Evolutionary conservation across 306 rosid species (phyloP), one percentile per base, ranked within the genome.

Genomic region (Inga leiocalycina): DNA sequence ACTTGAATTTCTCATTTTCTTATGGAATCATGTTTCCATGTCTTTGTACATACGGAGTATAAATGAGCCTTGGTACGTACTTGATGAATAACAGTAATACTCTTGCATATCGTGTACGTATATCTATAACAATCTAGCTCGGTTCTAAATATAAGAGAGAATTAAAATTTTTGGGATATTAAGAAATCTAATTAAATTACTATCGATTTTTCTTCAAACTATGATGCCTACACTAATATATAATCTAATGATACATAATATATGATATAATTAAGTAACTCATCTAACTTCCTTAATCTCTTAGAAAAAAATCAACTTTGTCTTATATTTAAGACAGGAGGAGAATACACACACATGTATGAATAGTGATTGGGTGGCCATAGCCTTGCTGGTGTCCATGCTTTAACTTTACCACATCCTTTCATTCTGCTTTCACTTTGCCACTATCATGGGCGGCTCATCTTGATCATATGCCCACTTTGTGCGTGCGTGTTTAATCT

Each of bases 381-480:
- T 20, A 73, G 74, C 80, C 74, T 71, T 81, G 88, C 41, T 76
- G 78, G 84, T 46, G 37, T 80, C 65, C 62, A 46, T 24, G 39
- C 17, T 52, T 79, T 65, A 32, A 44, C 77, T 85, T 80, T 76
- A 75, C 69, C 86, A 77, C 75, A 78, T 76, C 74, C 76, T 80
- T 0, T 80, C 71, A 82, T 89, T 85, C 87, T 86, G 48, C 59
- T 45, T 85, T 90, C 82, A 85, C 93, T 86, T 86, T 89, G 89
- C 41, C 77, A 76, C 83, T 78, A 77, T 51, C n/a, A 86, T 88
- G 93, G 83, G 70, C 77, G 89, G 84, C 73, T 77, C 80, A 64
- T 80, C 1, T n/a, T 51, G 17, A 20, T 6, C 8, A 39, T 39
- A 39, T 39, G 43, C 43, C 43, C 43, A 39, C 30, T 27, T 62